Percentiles rank a stretch among this genome's conserved stretches.
Evolutionary conservation across 441 rosid species (phyloP).

Genomic region (Populus hybrid): DNA sequence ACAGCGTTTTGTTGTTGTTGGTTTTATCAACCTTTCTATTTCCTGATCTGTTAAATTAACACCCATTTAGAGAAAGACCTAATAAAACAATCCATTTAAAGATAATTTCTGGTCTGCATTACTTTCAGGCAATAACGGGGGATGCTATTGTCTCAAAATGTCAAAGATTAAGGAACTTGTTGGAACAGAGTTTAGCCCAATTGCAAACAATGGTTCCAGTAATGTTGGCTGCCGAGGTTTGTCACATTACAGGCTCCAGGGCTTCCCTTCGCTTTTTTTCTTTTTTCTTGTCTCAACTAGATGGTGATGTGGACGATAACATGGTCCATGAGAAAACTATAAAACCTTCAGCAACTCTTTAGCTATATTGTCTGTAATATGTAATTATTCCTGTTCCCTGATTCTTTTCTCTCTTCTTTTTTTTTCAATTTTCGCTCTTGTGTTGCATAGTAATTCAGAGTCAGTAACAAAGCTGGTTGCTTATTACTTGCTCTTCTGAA

Average conservation of each 20-base stretch:
- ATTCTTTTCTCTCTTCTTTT: background rate
- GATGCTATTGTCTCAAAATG: slow-evolving; percentile 51
- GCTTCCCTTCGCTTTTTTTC: background rate
- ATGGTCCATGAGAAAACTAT: background rate
- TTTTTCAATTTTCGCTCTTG: background rate
- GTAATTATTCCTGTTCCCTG: background rate
- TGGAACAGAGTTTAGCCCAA: slow-evolving; percentile 50
- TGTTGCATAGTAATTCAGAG: background rate
- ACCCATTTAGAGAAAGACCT: too few species aligned
- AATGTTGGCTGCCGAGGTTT: slow-evolving; percentile 64
- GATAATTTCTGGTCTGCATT: background rate
- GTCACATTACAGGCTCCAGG: slow-evolving; percentile 19
- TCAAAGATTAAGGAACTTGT: slow-evolving; percentile 36
- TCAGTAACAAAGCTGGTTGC: background rate
- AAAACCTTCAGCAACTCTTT: background rate
- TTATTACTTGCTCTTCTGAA: background rate
- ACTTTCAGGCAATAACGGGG: slow-evolving; percentile 64
- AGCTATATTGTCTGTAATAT: background rate
- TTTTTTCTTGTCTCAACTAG: background rate
- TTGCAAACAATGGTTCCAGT: slow-evolving; percentile 65
- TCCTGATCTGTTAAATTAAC: background rate
- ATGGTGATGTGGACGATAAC: background rate
- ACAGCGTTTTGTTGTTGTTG: background rate
- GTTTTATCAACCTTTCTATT: background rate
- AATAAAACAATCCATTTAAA: background rate